Percentiles rank a stretch among this genome's conserved stretches.
These are phyloP conservation scores for Ustulina deusta DNA, from an alignment of 2,329 filamentous ascomycete genomes.

Conservation along the genomic window DNA sequence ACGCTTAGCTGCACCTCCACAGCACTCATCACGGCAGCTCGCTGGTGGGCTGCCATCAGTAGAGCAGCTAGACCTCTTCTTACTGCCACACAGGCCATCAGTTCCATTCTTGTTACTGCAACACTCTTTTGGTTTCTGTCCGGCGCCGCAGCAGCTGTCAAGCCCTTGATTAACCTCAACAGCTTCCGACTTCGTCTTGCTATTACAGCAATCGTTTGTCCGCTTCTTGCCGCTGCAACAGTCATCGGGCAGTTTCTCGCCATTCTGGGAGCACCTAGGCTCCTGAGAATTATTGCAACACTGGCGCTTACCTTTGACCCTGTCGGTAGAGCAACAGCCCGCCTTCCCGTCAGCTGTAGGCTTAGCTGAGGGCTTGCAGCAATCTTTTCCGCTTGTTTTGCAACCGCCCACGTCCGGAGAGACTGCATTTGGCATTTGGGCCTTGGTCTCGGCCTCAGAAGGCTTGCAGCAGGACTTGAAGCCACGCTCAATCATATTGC, in stretches of 20 bases:
- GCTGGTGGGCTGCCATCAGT: neutral
- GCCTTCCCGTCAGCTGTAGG: neutral
- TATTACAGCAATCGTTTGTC: slow-evolving; percentile 15
- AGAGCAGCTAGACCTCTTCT: neutral
- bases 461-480: slow-evolving; percentile 32
- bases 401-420: neutral
- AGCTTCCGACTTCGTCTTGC: neutral
- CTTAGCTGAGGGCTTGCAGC: slow-evolving; percentile 4
- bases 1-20: neutral
- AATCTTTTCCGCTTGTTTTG: neutral
- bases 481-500: slow-evolving; percentile 35
- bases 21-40: slow-evolving; percentile 18
- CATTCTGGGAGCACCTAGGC: neutral
- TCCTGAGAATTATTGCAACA: slow-evolving; percentile 7
- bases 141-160: slow-evolving; percentile 2
- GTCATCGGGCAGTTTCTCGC: neutral
- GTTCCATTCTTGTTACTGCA: slow-evolving; percentile 3
- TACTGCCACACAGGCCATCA: neutral
- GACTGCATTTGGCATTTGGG: neutral
- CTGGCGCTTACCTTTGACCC: slow-evolving; percentile 1
- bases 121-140: neutral
- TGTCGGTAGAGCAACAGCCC: slow-evolving; percentile 9
- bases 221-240: slow-evolving; percentile 16
- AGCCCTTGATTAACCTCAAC: neutral
- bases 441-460: neutral